Evolutionary conservation across 2,329 filamentous ascomycete genomes (phyloP).

Genomic region (Fusarium sp.): DNA sequence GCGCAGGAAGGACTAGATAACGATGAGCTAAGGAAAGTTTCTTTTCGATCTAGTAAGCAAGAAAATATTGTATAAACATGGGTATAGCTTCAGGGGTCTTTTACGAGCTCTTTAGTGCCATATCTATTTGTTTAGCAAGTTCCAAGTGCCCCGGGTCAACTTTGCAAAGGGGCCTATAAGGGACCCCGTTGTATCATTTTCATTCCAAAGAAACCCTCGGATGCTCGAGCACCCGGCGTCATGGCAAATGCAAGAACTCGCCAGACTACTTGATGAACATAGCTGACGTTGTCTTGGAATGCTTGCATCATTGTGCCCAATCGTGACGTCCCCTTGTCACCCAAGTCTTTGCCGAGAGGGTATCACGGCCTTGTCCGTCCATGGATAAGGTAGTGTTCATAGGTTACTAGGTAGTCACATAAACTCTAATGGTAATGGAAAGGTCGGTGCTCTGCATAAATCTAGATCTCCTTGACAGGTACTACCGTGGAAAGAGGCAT

Average conservation of each 20-base stretch:
- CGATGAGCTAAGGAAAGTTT: neutral
- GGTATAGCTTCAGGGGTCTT: slow-evolving; percentile 23
- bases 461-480: slow-evolving; percentile 1
- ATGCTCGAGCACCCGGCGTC: neutral
- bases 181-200: neutral
- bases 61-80: slow-evolving; percentile 7
- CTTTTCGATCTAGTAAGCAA: neutral
- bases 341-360: too few relatives aligned
- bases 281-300: neutral
- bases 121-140: neutral
- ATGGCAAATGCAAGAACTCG: neutral
- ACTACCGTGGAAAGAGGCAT: slow-evolving; percentile 4
- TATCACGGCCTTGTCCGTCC: too few relatives aligned
- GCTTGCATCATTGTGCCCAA: neutral
- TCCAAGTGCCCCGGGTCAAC: too few relatives aligned
- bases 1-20: neutral
- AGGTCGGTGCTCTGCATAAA: slow-evolving; percentile 10
- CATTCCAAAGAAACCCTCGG: neutral
- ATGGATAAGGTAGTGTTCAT: too few relatives aligned
- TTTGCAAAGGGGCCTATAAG: neutral
- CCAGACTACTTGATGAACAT: neutral
- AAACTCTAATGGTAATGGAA: too few relatives aligned
- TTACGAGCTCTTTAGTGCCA: slow-evolving; percentile 10
- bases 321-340: too few relatives aligned
- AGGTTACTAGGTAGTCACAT: too few relatives aligned